Evolutionary conservation across 176 grass and related monocot genomes (phyloP), one percentile per base, ranked within the genome.

Genomic region (Zoysia japonica): DNA sequence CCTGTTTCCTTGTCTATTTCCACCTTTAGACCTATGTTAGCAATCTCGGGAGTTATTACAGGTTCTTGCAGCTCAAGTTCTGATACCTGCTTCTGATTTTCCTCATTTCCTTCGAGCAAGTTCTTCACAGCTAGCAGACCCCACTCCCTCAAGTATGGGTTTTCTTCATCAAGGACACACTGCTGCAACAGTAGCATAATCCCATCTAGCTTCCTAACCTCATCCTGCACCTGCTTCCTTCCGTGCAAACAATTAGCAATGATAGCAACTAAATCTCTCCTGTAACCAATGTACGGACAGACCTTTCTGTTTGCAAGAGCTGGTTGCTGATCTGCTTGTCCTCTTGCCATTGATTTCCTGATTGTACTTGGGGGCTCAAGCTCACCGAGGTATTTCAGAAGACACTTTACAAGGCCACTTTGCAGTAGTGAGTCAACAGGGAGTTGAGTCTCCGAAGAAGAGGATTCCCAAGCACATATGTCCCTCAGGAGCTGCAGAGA

Each of bases 91-190:
- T 81, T 67, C 59, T 92, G 81, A 81, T 98, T 98, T 82, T 93
- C 92, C 71, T 61, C 81, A 81, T 98, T 98, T 68, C 65, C 92
- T 76, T 93, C 96, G 53, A 98, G 79, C 86, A 98, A 88, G 78
- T 98, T 86, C 71, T 86, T 94, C 17, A 98, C 76, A 35, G 88
- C 85, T 51, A 94, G 62, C 66, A 98, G 67, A 47, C 88, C 96
- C 96, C 92, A 98, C 71, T 98, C 96, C 83, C 92, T 91, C 76
- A 95, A 73, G 66, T 86, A 98, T 57, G 90, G 90, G 59, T 95
- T 98, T 38, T 92, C 92, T 75, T 98, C 92, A 72, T 98, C 92
- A 41, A 98, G 15, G 65, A 98, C 88, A 56, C 96, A 95, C 14
- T 98, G 96, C 80, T 98, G 96, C 84, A 98, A 77, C 5, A 98